Evolutionary conservation across 108 stramenopile genomes (phyloP), one percentile per base, ranked within the genome.

Genomic region (Chaetoceros muelleri): DNA sequence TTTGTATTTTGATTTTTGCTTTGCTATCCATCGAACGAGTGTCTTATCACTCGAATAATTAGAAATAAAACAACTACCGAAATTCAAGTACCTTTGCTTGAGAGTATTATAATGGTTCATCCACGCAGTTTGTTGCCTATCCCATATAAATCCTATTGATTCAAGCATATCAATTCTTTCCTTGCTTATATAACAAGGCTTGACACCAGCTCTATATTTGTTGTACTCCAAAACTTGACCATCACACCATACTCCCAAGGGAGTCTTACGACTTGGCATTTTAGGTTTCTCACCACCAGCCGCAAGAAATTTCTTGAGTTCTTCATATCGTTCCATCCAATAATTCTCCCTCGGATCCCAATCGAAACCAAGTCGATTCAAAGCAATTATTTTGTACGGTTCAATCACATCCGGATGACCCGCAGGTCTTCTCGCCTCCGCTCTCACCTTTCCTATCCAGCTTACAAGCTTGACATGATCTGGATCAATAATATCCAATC

Each of bases 341-440:
- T 69, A 69, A 44, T 57, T 62, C 29, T 69, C 67, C 31, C 67
- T 61, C 21, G 67, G 67, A 57, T 69, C 47, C 61, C 61, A 69
- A 29, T 69, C 61, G 57, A 69, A 69, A 1, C 61, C 61, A 24
- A 69, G 22, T 3, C 67, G 53, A 46, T 62, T 56, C 13, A 69
- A 21, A 0, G 67, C 67, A 16, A 69, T 40, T 48, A 69, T 55
- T 52, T 69, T 69, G 62, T 69, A 69, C 10, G 67, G 56, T 27
- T 62, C 61, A 21, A 69, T 31, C 2, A 48, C 55, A 29, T 62
- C 61, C 21, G 67, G 67, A 52, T 63, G 55, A 23, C 56, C 61
- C 10, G n/a, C 28, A 29, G 56, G 31, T 34, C 56, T 55, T 29
- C 61, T 61, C n/a, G 67, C 67, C 21, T 61, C 54, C 3, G 55